Base-by-base conservation (phyloP, 2,329 filamentous ascomycete genomes). In the Chrysoporthe deuterocubensis region DNA sequence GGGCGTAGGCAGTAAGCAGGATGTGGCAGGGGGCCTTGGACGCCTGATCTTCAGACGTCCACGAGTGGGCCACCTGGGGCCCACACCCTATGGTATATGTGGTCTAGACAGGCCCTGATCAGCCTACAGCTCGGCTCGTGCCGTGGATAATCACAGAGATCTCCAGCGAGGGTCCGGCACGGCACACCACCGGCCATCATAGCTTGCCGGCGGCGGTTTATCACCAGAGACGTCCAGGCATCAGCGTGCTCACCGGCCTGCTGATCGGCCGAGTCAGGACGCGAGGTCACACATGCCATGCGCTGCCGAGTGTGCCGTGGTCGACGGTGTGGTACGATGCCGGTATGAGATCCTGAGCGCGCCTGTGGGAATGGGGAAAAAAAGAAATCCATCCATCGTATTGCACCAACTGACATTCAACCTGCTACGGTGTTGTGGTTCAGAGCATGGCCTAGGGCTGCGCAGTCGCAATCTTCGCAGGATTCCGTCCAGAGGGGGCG, bases 21-120 rank as follows among this genome's bases (percentile, higher is more conserved):
- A 52, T 9, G 21, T n/a, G 21, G 16, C 26, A 50, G 48, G 54
- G 6, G 18, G 54, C 40, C 16, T n/a, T 57, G 32, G 54, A 57
- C 54, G 34, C 54, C 54, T 57, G 54, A 40, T 40, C 32, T 57
- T 54, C 50, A 54, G 21, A 54, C 50, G 54, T n/a, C 11, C 18
- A 40, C 26, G 26, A 2, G 52, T 57, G 54, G 54, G 34, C 14
- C 54, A 5, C n/a, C 18, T 37, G 18, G 34, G 26, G 26, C 26
- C 26, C 26, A 26, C 26, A 26, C 26, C 26, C 26, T 26, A 26
- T 26, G 26, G 26, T 0, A 26, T 26, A 26, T 26, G 26, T 26
- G 26, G 26, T 57, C 52, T 37, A 40, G 54, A 32, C 54, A 40
- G 32, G 54, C 32, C 34, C 54, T n/a, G 54, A 57, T 57, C 32